Base-by-base conservation (phyloP, 73 alveolate species). In the Strombidium stylifer region DNA sequence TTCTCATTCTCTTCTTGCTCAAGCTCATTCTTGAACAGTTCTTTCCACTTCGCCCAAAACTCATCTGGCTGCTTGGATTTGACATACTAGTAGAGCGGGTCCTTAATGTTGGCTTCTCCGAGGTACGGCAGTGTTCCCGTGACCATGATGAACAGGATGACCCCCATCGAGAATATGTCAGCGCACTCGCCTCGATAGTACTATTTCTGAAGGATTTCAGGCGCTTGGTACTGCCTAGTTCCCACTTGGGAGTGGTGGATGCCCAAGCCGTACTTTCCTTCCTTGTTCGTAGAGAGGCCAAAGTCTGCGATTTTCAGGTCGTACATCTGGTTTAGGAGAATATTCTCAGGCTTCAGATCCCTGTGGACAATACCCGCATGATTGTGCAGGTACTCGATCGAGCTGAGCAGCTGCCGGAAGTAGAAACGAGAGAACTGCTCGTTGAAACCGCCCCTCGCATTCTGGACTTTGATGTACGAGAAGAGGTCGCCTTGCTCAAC, bases 221-320 rank as follows among this genome's bases (percentile, higher is more conserved):
- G 89, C 1, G 89, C 83, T 49, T 67, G 34, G 44, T 76, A 76
- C 20, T 72, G 57, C 16, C 73, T 34, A 8, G 89, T 76, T 5
- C 87, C 87, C 1, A 74, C 76, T 21, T 64, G 28, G 26, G 79
- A 64, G 26, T 64, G 50, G 49, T 67, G 81, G 1, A 67, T 50
- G 23, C 78, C 89, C 0, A 74, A 60, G 0, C 89, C 89, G 37
- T 76, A 76, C 14, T 48, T 30, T 2, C 82, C 65, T 50, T 67
- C 66, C 28, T 67, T 67, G 16, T 25, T 50, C 0, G 81, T 26
- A 3, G 84, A 55, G 1, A 71, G 75, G 2, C 95, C 95, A 56
- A 85, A 85, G 72, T 85, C 95, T 24, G 91, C 86, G 49, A 85
- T 66, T 60, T 85, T 85, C 32, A 85, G 72, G 34, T 85, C 78